Evolutionary conservation across 345 rosid genomes (phyloP).

Genomic region (Rhodamnia argentea): DNA sequence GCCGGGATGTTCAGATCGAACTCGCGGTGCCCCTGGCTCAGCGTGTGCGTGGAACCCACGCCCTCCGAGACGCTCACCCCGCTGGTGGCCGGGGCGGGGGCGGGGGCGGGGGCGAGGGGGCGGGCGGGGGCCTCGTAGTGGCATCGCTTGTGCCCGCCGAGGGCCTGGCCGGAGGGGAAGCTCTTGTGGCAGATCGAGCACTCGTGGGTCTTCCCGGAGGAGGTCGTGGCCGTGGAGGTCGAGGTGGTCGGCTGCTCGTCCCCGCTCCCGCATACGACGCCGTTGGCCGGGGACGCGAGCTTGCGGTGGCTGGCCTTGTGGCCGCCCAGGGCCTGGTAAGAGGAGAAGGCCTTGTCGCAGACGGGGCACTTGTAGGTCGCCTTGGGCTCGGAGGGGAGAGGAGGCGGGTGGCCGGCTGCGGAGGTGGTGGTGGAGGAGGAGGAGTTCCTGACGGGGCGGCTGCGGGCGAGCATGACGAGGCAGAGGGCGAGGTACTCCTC

Average conservation of each 20-base stretch:
- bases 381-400: neutral
- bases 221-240: neutral
- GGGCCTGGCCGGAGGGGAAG: slow-evolving; percentile 64
- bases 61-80: slow-evolving; percentile 35
- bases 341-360: slow-evolving; percentile 11
- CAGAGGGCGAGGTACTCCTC: slow-evolving; percentile 93
- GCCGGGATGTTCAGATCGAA: slow-evolving; percentile 14
- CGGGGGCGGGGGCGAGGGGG: neutral
- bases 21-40: slow-evolving; percentile 14
- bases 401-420: neutral
- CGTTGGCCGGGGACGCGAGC: neutral
- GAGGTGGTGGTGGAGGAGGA: neutral
- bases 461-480: slow-evolving; percentile 90
- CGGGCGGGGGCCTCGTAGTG: slow-evolving; percentile 48
- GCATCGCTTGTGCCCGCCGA: slow-evolving; percentile 72
- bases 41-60: slow-evolving; percentile 41
- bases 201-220: slow-evolving; percentile 37
- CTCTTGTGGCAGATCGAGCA: slow-evolving; percentile 62
- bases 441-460: slow-evolving; percentile 14
- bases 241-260: neutral
- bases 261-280: neutral
- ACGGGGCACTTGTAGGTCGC: slow-evolving; percentile 7
- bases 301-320: slow-evolving; percentile 22
- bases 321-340: slow-evolving; percentile 18
- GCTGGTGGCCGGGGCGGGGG: slow-evolving; percentile 15